Evolutionary conservation across 352 stramenopile genomes (phyloP).

Genomic region (Globisporangium splendens): DNA sequence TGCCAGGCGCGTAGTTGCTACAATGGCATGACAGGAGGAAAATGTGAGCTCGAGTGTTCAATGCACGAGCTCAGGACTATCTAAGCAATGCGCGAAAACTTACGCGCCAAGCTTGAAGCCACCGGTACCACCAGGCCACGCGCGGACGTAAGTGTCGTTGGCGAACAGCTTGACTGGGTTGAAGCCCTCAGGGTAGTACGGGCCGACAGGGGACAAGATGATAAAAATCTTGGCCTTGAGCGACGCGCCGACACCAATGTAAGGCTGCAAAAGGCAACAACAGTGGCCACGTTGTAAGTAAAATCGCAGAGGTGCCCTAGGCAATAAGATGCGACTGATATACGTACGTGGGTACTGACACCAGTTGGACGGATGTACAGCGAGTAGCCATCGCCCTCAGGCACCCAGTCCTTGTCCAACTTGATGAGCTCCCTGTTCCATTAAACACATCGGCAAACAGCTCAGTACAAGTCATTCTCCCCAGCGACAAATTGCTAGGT

Average conservation of each 20-base stretch:
- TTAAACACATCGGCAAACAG: neutral
- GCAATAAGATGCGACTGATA: neutral
- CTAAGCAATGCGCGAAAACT: constrained; percentile 9
- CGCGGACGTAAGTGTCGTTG: constrained; percentile 92
- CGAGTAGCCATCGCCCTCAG: constrained; percentile 93
- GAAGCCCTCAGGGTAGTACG: constrained; percentile 96
- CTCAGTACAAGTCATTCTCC: constrained; percentile 10
- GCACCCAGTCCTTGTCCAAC: constrained; percentile 92
- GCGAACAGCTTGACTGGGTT: constrained; percentile 89
- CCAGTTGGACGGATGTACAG: constrained; percentile 94
- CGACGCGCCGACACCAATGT: constrained; percentile 87
- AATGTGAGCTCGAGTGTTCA: too few relatives aligned
- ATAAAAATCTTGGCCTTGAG: constrained; percentile 92
- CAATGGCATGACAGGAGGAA: neutral
- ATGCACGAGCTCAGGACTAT: too few relatives aligned
- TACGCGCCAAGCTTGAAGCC: constrained; percentile 91
- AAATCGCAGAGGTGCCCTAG: neutral
- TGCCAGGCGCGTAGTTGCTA: constrained; percentile 87
- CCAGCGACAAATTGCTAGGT: too few relatives aligned
- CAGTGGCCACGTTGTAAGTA: neutral
- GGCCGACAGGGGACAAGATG: constrained; percentile 95
- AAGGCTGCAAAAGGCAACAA: constrained; percentile 48
- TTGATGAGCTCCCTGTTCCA: constrained; percentile 53
- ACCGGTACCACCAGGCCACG: constrained; percentile 95
- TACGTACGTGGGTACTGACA: constrained; percentile 83